Base-by-base conservation (phyloP, 495 filamentous ascomycete genomes). In the Paragyromitra xinjiangensis region DNA sequence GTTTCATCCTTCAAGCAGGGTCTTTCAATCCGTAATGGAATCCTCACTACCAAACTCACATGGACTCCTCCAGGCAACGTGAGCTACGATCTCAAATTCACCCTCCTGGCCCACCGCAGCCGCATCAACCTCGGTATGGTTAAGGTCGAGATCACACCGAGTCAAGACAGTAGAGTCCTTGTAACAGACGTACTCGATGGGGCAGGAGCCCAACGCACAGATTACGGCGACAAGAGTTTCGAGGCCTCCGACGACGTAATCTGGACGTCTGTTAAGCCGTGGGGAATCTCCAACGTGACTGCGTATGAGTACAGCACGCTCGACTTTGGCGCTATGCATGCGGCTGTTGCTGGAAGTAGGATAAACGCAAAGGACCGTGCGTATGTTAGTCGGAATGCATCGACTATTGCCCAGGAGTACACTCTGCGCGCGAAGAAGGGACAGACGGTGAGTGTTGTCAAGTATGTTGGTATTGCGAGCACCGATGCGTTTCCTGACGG, bases 1-100 rank as follows among this genome's bases (percentile, higher is more conserved):
- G 87, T 94, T 62, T 87, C 86, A 14, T 81, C 87, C 56, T 94
- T 91, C 84, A 77, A 78, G n/a, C 90, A 91, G 0, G 87, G 86
- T 0, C 87, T 92, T 39, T 87, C 91, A 72, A 89, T 91, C 78
- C 87, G 88, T 69, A 85, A 87, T 26, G 92, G 91, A 5, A 71
- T 91, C 42, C 83, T 90, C 64, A 87, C 85, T 1, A 94, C 92
- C 88, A 84, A 83, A 1, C 92, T 92, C 71, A 88, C 82, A 24
- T 94, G 92, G 92, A 88, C 85, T 2, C 92, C 92, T 6, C 19
- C 51, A 6, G 68, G 53, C 11, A 80, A 75, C 34, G 55, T 72
- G 9, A 56, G 53, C 14, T 82, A 82, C 44, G 45, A 81, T 12
- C 59, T 83, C 14, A 84, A 85, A 12, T 77, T 81, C 39, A 86